A percentile compares a stretch with the other conserved stretches of the same genome.
Evolutionary conservation across 306 rosid genomes (phyloP).

Genomic region (Prunus dulcis): DNA sequence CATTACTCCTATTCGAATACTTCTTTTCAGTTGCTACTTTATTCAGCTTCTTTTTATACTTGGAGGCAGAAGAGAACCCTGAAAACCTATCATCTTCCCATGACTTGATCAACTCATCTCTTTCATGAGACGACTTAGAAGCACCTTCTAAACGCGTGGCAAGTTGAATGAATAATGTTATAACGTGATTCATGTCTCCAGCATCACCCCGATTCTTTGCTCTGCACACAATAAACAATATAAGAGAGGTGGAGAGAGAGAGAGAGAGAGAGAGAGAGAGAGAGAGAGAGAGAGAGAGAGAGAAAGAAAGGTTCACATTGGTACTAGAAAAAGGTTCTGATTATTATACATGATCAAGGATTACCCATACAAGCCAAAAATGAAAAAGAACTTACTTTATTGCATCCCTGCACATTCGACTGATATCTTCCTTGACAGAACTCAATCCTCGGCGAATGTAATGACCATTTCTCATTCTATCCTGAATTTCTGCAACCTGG

Average conservation of each 20-base stretch:
- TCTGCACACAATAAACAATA: slow-evolving; percentile 36
- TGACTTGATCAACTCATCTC: slow-evolving; percentile 52
- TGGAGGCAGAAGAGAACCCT: slow-evolving; percentile 42
- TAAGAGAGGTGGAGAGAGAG: neutral
- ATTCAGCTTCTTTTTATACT: slow-evolving; percentile 65
- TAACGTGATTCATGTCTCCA: slow-evolving; percentile 63
- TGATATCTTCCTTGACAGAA: slow-evolving; percentile 86
- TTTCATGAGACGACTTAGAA: slow-evolving; percentile 56
- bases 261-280: neutral
- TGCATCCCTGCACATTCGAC: slow-evolving; percentile 97
- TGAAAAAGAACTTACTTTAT: slow-evolving; percentile 60
- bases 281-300: neutral
- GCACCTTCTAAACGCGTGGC: slow-evolving; percentile 66
- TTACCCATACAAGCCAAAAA: neutral
- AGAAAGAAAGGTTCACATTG: neutral
- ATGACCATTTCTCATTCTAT: slow-evolving; percentile 74
- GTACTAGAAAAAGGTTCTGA: neutral
- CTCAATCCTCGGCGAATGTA: slow-evolving; percentile 83
- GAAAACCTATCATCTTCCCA: slow-evolving; percentile 55
- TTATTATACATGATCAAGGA: neutral
- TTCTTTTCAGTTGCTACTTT: slow-evolving; percentile 65
- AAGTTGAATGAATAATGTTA: slow-evolving; percentile 73
- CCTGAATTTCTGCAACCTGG: slow-evolving; percentile 96
- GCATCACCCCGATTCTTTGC: slow-evolving; percentile 77
- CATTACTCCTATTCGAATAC: slow-evolving; percentile 61